Evolutionary conservation across 139 green algal genomes (phyloP).

Genomic region (Monoraphidium neglectum): DNA sequence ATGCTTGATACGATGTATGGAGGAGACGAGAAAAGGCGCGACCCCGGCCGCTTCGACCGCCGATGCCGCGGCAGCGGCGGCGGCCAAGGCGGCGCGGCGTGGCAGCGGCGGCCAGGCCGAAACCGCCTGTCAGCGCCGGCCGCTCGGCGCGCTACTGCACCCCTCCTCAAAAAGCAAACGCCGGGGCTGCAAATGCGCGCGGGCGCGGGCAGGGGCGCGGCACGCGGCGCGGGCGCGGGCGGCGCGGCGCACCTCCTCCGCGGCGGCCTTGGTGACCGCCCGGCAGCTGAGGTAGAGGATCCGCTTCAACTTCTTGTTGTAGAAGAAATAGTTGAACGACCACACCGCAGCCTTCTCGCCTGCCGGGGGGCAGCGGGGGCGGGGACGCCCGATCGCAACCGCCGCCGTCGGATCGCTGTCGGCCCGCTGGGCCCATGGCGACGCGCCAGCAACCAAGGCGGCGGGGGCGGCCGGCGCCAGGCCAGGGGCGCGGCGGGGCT

Average conservation of each 20-base stretch:
- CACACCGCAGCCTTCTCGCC: slow-evolving; percentile 86
- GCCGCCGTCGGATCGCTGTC: too few species aligned
- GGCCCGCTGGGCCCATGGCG: background rate
- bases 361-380: slow-evolving; percentile 19
- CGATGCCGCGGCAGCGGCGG: background rate
- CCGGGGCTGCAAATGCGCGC: background rate
- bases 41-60: too few species aligned
- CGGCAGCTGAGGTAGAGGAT: slow-evolving; percentile 88
- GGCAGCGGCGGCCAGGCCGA: background rate
- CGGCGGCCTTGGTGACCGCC: slow-evolving; percentile 56
- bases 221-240: background rate
- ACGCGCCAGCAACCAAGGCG: background rate
- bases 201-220: background rate
- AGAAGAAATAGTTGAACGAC: slow-evolving; percentile 99
- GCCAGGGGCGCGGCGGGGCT: too few species aligned
- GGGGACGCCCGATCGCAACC: background rate
- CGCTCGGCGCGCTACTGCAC: background rate
- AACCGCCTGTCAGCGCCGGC: background rate
- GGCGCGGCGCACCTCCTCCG: slow-evolving; percentile 26
- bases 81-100: background rate
- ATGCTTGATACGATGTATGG: too few species aligned
- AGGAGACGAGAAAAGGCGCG: too few species aligned
- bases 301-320: slow-evolving; percentile 95
- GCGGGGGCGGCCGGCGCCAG: too few species aligned
- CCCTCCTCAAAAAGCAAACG: background rate